These are phyloP conservation scores for Phytophthora macrochlamydospora DNA, from an alignment of 352 stramenopile species.

Conservation along the genomic window DNA sequence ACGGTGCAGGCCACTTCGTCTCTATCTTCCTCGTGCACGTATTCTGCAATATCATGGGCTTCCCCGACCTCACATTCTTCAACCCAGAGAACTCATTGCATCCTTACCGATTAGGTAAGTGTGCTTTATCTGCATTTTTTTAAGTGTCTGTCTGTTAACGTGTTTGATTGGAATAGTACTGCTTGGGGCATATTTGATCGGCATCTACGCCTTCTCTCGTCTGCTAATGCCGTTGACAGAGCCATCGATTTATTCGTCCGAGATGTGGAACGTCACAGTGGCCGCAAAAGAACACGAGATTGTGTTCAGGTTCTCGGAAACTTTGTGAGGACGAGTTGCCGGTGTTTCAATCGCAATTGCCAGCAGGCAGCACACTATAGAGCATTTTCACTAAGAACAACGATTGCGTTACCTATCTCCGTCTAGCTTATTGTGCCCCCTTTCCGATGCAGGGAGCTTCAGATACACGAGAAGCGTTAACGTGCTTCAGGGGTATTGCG, in stretches of 20 bases:
- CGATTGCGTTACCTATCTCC: constrained; percentile 10
- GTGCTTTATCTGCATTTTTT: background rate
- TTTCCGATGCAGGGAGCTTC: constrained; percentile 20
- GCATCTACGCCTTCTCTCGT: constrained; percentile 81
- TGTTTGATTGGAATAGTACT: constrained; percentile 50
- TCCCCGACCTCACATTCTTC: constrained; percentile 90
- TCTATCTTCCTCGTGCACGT: constrained; percentile 92
- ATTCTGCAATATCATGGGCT: constrained; percentile 96
- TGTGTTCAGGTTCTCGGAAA: constrained; percentile 47
- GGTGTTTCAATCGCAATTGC: constrained; percentile 22
- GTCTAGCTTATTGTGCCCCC: constrained; percentile 8
- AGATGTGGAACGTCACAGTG: constrained; percentile 84
- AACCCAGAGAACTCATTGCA: constrained; percentile 78
- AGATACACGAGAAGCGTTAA: constrained; percentile 14
- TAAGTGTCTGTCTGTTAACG: background rate
- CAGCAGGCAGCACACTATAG: constrained; percentile 33
- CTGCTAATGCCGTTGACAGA: constrained; percentile 80
- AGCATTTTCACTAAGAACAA: constrained; percentile 36
- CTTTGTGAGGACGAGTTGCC: constrained; percentile 35
- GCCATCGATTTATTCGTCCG: constrained; percentile 77
- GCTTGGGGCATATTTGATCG: constrained; percentile 79
- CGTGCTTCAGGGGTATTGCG: constrained; percentile 14
- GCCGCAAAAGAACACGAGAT: constrained; percentile 48
- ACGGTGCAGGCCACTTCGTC: constrained; percentile 73
- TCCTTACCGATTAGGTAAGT: constrained; percentile 73